Base-by-base conservation (phyloP, 345 rosid species). In the Murraya paniculata region DNA sequence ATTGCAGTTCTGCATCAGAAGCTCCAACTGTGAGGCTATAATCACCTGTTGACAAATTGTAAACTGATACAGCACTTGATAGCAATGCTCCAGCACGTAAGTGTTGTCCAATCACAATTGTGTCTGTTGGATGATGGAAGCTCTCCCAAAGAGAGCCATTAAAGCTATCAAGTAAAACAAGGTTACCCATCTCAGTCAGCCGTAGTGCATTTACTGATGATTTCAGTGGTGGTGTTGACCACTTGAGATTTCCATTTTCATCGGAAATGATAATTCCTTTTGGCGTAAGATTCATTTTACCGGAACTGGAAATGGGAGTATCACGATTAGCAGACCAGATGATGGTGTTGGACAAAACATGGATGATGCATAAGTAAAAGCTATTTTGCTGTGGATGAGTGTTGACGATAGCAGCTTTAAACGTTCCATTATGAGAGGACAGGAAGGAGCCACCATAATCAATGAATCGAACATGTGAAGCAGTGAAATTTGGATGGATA, bases 261-360 rank as follows among this genome's bases (percentile, higher is more conserved):
- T 93, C 93, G 10, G 81, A 14, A 73, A 95, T 73, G 56, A 81
- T 77, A 78, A 95, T 89, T 74, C 98, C 98, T 45, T 80, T 53
- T 7, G 66, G 36, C 5, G 98, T 79, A 28, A 95, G 90, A 78
- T 68, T 72, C 94, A 95, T 87, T 45, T 68, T 55, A 14, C 97
- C 95, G 0, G 94, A 85, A 50, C 58, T 80, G 0, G 97, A 88
- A 84, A 95, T 79, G 2, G 98, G 92, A 14, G 67, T 75, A 76
- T 89, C 87, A n/a, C 90, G 91, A 82, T 90, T 92, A 28, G 98
- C 95, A 14, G 98, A 86, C 98, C 98, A 95, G 80, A 93, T 86
- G 73, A 91, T 85, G 55, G 79, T 65, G 77, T 76, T 83, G 80
- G 98, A 91, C 2, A 64, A 85, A 18, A 80, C 90, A 21, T 93